Percentiles rank a stretch among this genome's conserved stretches.
These are phyloP conservation scores for Phytophthora boehmeriae DNA, from an alignment of 352 stramenopile genomes.

Conservation along the genomic window DNA sequence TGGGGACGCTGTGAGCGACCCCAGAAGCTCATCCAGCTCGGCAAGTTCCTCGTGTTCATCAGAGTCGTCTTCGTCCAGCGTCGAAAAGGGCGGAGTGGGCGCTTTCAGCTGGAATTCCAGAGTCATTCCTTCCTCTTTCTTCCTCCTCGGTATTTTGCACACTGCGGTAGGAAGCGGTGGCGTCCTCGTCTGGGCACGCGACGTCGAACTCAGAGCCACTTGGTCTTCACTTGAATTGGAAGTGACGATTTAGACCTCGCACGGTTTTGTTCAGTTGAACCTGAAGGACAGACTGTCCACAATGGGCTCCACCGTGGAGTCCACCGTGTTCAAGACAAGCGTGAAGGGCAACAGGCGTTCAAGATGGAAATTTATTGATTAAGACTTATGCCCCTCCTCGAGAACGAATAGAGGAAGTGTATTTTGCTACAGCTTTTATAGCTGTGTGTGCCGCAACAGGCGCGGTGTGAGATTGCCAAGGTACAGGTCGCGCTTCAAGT, in stretches of 20 bases:
- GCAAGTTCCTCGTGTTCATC: slow-evolving; percentile 6
- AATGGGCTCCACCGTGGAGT: too few relatives aligned
- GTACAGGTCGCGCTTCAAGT: neutral
- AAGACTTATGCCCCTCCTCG: too few relatives aligned
- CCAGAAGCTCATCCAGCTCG: slow-evolving; percentile 31
- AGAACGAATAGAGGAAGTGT: too few relatives aligned
- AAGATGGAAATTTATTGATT: too few relatives aligned
- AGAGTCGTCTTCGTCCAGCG: slow-evolving; percentile 15
- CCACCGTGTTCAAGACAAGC: too few relatives aligned
- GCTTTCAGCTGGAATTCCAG: slow-evolving; percentile 2
- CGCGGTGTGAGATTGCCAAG: neutral
- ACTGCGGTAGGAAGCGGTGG: slow-evolving; percentile 3
- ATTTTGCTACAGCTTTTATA: too few relatives aligned
- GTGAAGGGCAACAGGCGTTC: too few relatives aligned
- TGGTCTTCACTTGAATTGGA: slow-evolving; percentile 6
- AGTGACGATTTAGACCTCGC: neutral
- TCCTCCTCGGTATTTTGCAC: neutral
- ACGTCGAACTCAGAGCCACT: slow-evolving; percentile 7
- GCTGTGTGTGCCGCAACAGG: neutral
- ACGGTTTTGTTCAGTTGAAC: slow-evolving; percentile 9
- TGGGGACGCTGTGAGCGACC: slow-evolving; percentile 12
- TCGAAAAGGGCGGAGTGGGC: neutral
- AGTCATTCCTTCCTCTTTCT: slow-evolving; percentile 9
- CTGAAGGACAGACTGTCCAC: too few relatives aligned
- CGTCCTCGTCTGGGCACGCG: slow-evolving; percentile 14